A percentile compares a stretch with the other conserved stretches of the same genome.
These are phyloP conservation scores for Kuraishia ogatae DNA, from an alignment of 805 yeast genomes.

Conservation along the genomic window DNA sequence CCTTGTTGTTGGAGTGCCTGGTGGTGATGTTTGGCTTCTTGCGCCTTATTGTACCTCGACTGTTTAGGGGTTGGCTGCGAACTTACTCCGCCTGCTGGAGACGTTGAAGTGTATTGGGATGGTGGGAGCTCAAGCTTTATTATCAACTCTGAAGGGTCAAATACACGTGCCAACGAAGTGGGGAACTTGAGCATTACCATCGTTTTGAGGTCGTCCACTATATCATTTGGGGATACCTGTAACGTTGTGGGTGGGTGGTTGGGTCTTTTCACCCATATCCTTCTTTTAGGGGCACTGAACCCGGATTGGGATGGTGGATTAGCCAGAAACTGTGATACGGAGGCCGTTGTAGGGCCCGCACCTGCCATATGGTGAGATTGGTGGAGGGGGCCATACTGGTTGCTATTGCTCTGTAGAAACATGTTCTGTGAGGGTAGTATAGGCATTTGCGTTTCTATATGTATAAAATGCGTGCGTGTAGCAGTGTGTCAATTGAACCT, in stretches of 20 bases:
- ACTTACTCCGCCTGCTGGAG: neutral
- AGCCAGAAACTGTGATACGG: slow-evolving; percentile 8
- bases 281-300: slow-evolving; percentile 14
- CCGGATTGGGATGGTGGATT: neutral
- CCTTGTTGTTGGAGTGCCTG: neutral
- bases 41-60: neutral
- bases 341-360: slow-evolving; percentile 6
- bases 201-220: slow-evolving; percentile 76
- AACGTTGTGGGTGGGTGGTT: slow-evolving; percentile 63
- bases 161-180: slow-evolving; percentile 47
- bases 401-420: neutral
- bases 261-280: slow-evolving; percentile 49
- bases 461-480: too few relatives aligned
- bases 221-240: slow-evolving; percentile 47
- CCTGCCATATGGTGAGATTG: neutral
- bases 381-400: neutral
- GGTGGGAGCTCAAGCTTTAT: slow-evolving; percentile 20
- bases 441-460: neutral
- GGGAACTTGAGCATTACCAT: slow-evolving; percentile 59
- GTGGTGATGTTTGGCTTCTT: neutral
- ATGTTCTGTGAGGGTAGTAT: neutral
- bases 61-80: neutral
- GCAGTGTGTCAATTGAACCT: too few relatives aligned
- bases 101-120: slow-evolving; percentile 2
- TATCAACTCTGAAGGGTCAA: slow-evolving; percentile 62